Conservation (phyloP, 2,329 filamentous ascomycete genomes). For the Emmonsiellopsis sp. region DNA sequence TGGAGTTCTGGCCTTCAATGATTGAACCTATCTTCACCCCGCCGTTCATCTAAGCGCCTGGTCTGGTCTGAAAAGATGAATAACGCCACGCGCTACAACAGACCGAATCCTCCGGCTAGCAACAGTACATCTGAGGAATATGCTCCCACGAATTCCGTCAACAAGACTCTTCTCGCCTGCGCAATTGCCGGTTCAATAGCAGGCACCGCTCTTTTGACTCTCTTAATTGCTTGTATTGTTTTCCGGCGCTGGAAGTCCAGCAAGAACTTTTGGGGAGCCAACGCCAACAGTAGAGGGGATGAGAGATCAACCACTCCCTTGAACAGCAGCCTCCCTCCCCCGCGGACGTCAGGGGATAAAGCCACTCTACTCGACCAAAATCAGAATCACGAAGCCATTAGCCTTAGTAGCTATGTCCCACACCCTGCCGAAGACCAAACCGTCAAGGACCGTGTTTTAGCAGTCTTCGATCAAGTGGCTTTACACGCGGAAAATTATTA, state of each 20-base stretch:
- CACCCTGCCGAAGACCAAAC: conserved; percentile 24
- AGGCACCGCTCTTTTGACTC: conserved; percentile 15
- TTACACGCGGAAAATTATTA: conserved; percentile 32
- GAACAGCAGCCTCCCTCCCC: neutral
- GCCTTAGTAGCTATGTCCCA: conserved; percentile 15
- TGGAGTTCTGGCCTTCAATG: too few relatives aligned
- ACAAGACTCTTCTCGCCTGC: conserved; percentile 13
- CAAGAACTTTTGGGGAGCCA: neutral
- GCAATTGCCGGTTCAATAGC: conserved; percentile 18
- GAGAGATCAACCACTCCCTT: neutral
- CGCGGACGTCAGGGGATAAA: too few relatives aligned
- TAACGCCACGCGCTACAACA: too few relatives aligned
- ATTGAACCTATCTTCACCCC: too few relatives aligned
- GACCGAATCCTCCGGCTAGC: too few relatives aligned
- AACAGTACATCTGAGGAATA: too few relatives aligned
- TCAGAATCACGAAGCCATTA: neutral
- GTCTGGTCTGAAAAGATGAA: too few relatives aligned
- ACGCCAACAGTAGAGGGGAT: neutral
- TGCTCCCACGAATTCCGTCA: too few relatives aligned
- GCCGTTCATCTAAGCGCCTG: too few relatives aligned
- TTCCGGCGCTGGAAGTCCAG: conserved; percentile 11
- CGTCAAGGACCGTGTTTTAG: conserved; percentile 17
- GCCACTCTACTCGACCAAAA: neutral
- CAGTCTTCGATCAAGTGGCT: conserved; percentile 25
- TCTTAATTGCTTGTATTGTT: conserved; percentile 15